Percentiles rank a stretch among this genome's conserved stretches.
Conservation (phyloP, 2,329 filamentous ascomycete genomes). For the Phyllosticta capitalensis region DNA sequence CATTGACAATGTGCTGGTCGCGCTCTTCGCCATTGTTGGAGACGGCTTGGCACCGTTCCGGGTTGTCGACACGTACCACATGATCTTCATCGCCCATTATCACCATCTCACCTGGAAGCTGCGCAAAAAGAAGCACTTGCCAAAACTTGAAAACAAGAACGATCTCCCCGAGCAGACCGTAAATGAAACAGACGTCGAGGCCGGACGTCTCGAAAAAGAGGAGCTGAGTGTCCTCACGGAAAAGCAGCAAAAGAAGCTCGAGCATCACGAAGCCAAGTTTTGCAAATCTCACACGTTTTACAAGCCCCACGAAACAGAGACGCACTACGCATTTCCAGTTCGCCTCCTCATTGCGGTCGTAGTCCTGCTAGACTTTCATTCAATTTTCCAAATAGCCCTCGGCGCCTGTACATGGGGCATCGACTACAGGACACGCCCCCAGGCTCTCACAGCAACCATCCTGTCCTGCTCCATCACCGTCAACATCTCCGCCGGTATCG, state of each 20-base stretch:
- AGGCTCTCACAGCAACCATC: constrained; percentile 67
- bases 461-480: constrained; percentile 64
- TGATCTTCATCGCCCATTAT: constrained; percentile 66
- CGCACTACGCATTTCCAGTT: constrained; percentile 66
- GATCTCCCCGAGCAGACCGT: constrained; percentile 43
- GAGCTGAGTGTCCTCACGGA: constrained; percentile 41
- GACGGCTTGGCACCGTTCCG: constrained; percentile 57
- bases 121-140: constrained; percentile 48
- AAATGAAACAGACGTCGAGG: constrained; percentile 3
- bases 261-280: constrained; percentile 67
- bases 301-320: constrained; percentile 70
- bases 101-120: constrained; percentile 50
- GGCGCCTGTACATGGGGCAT: constrained; percentile 69
- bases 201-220: constrained; percentile 6
- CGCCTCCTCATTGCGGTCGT: constrained; percentile 62
- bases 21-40: constrained; percentile 49
- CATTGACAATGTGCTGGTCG: constrained; percentile 46
- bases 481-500: constrained; percentile 62
- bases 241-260: constrained; percentile 54
- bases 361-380: constrained; percentile 64
- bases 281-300: constrained; percentile 74
- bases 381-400: constrained; percentile 63
- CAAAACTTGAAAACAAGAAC: constrained; percentile 53
- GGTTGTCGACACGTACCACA: constrained; percentile 70
- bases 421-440: constrained; percentile 53